Base-by-base conservation (phyloP, 371 early-diverging fungal species). In the Conidiobolus incongruus region DNA sequence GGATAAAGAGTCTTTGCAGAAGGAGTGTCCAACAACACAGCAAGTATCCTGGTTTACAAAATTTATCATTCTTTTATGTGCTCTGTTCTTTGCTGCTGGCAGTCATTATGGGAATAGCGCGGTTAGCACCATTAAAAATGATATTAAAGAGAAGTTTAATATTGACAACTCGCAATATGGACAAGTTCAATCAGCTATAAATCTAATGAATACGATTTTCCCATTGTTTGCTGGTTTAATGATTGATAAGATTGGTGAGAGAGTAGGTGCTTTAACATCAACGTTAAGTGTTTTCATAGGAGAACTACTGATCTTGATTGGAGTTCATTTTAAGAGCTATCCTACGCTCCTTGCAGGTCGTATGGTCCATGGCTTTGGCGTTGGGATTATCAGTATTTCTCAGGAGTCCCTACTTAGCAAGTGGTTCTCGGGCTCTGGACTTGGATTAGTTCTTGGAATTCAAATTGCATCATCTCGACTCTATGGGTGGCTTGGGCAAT, bases 321-420 rank as follows among this genome's bases (percentile, higher is more conserved):
- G n/a, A n/a, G n/a, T n/a, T n/a, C 52, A 62, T 15, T 43, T 52
- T 11, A 30, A 51, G 2, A 53, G 52, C 0, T 66, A 58, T 45
- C 47, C 55, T 2, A 24, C 63, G 7, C 58, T 70, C 59, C 55
- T 70, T 1, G 56, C 58, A 13, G 64, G 60, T n/a, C 62, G 67
- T 30, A 53, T 67, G 1, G 40, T 67, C 4, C 67, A 65, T 40
- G 70, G 46, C 15, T 38, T 70, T 33, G 71, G 71, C 4, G 57
- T 60, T 34, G 65, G 65, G 29, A 43, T 62, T 20, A 63, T 70
- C 48, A 65, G 67, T 16, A 65, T 68, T 2, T 62, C 63, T 56
- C 71, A 70, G 52, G 67, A 70, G 51, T 63, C 68, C 5, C 54
- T 70, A 0, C 48, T 70, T 1, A 58, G 63, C 0, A 64, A 67